Evolutionary conservation across 2,329 filamentous ascomycete species (phyloP).

Genomic region (Clonostachys sp.): DNA sequence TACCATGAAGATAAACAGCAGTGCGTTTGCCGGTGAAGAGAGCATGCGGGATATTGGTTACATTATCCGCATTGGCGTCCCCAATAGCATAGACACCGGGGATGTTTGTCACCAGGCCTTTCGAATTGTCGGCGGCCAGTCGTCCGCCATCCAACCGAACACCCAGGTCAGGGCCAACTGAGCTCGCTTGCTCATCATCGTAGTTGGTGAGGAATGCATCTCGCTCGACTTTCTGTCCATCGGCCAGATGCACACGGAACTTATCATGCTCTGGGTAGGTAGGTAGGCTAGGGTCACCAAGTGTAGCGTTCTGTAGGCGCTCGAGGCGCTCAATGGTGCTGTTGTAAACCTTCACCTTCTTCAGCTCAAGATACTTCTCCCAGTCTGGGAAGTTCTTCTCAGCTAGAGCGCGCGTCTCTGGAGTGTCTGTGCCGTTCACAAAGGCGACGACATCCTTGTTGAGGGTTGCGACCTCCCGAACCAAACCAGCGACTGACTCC

Average conservation of each 20-base stretch:
- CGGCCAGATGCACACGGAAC: slow-evolving; percentile 47
- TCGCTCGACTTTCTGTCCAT: slow-evolving; percentile 37
- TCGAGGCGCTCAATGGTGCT: slow-evolving; percentile 42
- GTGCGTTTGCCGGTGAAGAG: slow-evolving; percentile 54
- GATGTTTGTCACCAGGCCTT: slow-evolving; percentile 45
- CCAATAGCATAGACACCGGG: slow-evolving; percentile 53
- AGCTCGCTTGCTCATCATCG: slow-evolving; percentile 38
- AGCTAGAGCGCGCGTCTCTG: slow-evolving; percentile 28
- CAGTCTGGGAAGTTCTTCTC: slow-evolving; percentile 37
- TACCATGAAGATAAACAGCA: slow-evolving; percentile 53
- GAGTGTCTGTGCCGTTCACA: slow-evolving; percentile 54
- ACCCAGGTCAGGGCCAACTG: slow-evolving; percentile 39
- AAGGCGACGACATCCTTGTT: slow-evolving; percentile 52
- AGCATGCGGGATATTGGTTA: slow-evolving; percentile 57
- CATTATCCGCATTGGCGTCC: slow-evolving; percentile 55
- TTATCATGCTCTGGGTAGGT: slow-evolving; percentile 44
- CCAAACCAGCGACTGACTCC: slow-evolving; percentile 32
- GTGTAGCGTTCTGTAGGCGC: slow-evolving; percentile 32
- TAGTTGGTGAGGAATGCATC: slow-evolving; percentile 49
- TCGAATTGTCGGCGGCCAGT: slow-evolving; percentile 31
- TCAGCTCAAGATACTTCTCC: slow-evolving; percentile 40
- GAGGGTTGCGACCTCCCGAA: slow-evolving; percentile 48
- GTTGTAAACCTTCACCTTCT: slow-evolving; percentile 52
- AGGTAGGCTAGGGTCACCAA: slow-evolving; percentile 31
- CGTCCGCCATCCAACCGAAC: slow-evolving; percentile 37